Evolutionary conservation across 2,329 filamentous ascomycete species (phyloP), one percentile per base, ranked within the genome.

Genomic region (Cercospora janseana): DNA sequence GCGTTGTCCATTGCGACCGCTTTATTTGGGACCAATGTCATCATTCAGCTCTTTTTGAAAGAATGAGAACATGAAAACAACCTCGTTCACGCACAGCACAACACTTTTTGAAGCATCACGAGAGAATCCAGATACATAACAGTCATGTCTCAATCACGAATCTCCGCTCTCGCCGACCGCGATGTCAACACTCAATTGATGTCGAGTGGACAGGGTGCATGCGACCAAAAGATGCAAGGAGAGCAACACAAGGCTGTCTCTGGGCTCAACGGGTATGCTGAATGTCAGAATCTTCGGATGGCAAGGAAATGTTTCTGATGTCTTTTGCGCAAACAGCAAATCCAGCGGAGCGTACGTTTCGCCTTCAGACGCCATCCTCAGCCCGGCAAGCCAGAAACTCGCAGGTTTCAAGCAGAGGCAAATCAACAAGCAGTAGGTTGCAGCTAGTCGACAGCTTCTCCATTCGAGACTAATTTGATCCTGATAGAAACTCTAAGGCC

Each of bases 311-410:
- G n/a, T 16, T 38, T 43, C 20, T 41, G 7, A 40, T 13, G 3
- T 3, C 23, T 9, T 20, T 29, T 21, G 10, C 29, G 40, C 48
- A 40, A 20, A 51, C 48, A 61, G 51, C 35, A 56, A 54, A 35
- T 41, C 44, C 31, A 56, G 51, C 37, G 73, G 76, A 61, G 74
- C 79, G 59, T 92, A 91, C 72, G 76, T 91, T 68, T 91, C 86
- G 13, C 88, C 88, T 2, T 91, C 87, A n/a, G 88, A 94, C 70
- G 83, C 82, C 71, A 91, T 94, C 75, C 87, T 90, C 83, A 90
- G 86, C 62, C 88, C 88, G 27, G 90, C 87, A 70, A 87, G 85
- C 13, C 85, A 87, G 69, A 93, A 93, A 78, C 80, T 93, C 63
- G 86, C 79, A 57, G 85, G 86, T 31, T 82, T 91, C 70, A 86